Evolutionary conservation across 1,139 yeast genomes (phyloP).

Genomic region (Zygoascus meyerae): DNA sequence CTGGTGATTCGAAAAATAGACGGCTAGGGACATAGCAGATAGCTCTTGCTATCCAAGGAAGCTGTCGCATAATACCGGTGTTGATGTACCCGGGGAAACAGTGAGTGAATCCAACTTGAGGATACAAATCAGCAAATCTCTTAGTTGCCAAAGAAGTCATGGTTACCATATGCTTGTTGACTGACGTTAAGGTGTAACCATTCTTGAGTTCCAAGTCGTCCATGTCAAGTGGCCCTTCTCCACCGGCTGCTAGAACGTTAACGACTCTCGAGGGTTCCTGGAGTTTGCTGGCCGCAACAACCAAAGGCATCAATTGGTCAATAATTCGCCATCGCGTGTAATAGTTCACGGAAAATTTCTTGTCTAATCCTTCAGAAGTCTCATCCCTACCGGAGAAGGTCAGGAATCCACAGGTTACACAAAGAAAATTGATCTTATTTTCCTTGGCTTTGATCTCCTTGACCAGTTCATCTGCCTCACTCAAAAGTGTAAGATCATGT

Average conservation of each 20-base stretch:
- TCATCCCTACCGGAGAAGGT: slow-evolving; percentile 21
- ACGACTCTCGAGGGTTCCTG: slow-evolving; percentile 29
- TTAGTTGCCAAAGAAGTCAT: slow-evolving; percentile 23
- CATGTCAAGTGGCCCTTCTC: slow-evolving; percentile 20
- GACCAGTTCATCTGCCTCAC: slow-evolving; percentile 24
- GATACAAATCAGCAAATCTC: slow-evolving; percentile 25
- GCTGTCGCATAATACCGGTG: slow-evolving; percentile 21
- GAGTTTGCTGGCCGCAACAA: slow-evolving; percentile 22
- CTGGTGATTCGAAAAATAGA: slow-evolving; percentile 15
- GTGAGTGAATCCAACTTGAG: slow-evolving; percentile 27
- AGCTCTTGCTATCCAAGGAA: slow-evolving; percentile 22
- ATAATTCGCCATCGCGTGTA: slow-evolving; percentile 29
- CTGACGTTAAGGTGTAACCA: slow-evolving; percentile 8
- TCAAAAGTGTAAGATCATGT: slow-evolving; percentile 24
- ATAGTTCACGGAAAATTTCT: slow-evolving; percentile 26
- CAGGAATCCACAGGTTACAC: slow-evolving; percentile 25
- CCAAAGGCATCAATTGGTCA: slow-evolving; percentile 23
- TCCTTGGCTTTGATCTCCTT: slow-evolving; percentile 22
- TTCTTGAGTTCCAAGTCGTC: slow-evolving; percentile 26
- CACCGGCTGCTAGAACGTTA: slow-evolving; percentile 27
- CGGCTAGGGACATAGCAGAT: not conserved
- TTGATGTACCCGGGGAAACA: slow-evolving; percentile 29
- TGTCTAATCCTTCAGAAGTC: slow-evolving; percentile 29
- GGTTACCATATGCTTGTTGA: slow-evolving; percentile 17
- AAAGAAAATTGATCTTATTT: slow-evolving; percentile 26